These are phyloP conservation scores for Aspergillus latus DNA, from an alignment of 2,329 filamentous ascomycete genomes.

Conservation along the genomic window DNA sequence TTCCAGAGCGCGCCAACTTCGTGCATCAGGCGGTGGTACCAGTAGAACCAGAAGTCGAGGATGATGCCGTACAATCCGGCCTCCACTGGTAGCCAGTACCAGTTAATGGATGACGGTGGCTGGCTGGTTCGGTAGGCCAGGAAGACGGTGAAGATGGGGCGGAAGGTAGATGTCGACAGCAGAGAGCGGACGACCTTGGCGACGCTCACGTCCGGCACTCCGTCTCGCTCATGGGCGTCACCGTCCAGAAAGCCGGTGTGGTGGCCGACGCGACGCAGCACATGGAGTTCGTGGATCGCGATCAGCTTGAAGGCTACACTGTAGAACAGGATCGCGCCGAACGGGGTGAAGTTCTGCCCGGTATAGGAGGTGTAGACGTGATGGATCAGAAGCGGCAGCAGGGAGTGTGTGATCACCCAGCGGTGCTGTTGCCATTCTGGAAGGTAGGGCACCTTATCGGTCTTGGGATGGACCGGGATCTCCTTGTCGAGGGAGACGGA, in stretches of 20 bases:
- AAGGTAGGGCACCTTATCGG: slow-evolving; percentile 44
- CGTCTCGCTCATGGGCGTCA: slow-evolving; percentile 46
- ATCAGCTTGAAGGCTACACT: slow-evolving; percentile 41
- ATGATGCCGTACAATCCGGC: slow-evolving; percentile 45
- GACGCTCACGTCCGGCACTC: slow-evolving; percentile 44
- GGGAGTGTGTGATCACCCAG: slow-evolving; percentile 44
- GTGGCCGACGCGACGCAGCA: slow-evolving; percentile 42
- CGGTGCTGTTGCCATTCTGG: slow-evolving; percentile 36
- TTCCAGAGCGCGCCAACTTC: slow-evolving; percentile 44
- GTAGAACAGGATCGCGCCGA: slow-evolving; percentile 41
- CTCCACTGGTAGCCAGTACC: slow-evolving; percentile 41
- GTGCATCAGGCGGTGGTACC: slow-evolving; percentile 47
- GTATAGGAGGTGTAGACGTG: slow-evolving; percentile 36
- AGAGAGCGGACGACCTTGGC: slow-evolving; percentile 36
- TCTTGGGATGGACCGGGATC: slow-evolving; percentile 43
- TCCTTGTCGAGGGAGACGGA: slow-evolving; percentile 29
- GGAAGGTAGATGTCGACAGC: slow-evolving; percentile 34
- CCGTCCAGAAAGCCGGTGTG: slow-evolving; percentile 46
- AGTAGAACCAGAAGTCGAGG: slow-evolving; percentile 45
- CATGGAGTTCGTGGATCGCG: slow-evolving; percentile 41
- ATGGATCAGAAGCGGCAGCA: slow-evolving; percentile 41
- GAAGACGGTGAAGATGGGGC: slow-evolving; percentile 37
- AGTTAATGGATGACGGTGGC: slow-evolving; percentile 29
- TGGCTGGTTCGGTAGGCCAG: slow-evolving; percentile 29
- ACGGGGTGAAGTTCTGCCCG: slow-evolving; percentile 30